These are phyloP conservation scores for Lentinula boryana DNA, from an alignment of 768 basidiomycete genomes.

Conservation along the genomic window DNA sequence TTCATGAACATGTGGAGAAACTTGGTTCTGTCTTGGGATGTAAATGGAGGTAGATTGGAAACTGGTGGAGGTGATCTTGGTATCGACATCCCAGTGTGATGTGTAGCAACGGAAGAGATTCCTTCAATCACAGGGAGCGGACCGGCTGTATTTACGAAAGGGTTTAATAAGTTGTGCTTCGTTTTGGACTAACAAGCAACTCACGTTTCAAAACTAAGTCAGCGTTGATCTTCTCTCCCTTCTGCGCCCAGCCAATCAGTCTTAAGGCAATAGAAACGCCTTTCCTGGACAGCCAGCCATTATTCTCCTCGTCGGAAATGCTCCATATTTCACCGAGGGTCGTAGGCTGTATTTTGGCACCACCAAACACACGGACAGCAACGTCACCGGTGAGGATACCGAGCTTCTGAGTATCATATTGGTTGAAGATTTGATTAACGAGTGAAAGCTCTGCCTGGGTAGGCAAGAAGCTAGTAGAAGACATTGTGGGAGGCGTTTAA, in stretches of 20 bases:
- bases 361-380: slow-evolving; percentile 81
- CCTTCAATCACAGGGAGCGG: slow-evolving; percentile 80
- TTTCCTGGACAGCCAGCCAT: slow-evolving; percentile 85
- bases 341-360: slow-evolving; percentile 72
- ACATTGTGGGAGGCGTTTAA: slow-evolving; percentile 24
- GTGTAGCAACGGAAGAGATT: slow-evolving; percentile 48
- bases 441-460: slow-evolving; percentile 49
- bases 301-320: slow-evolving; percentile 89
- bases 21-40: slow-evolving; percentile 77
- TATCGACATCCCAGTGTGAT: slow-evolving; percentile 51
- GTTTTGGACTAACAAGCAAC: slow-evolving; percentile 15
- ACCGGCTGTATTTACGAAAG: slow-evolving; percentile 51
- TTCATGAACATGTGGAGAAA: slow-evolving; percentile 75
- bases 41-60: slow-evolving; percentile 56
- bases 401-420: slow-evolving; percentile 71
- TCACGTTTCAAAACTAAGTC: slow-evolving; percentile 68
- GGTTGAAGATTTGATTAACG: slow-evolving; percentile 66
- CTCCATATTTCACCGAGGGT: slow-evolving; percentile 92
- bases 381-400: slow-evolving; percentile 87
- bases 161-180: slow-evolving; percentile 4
- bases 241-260: slow-evolving; percentile 90
- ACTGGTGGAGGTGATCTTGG: slow-evolving; percentile 56
- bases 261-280: slow-evolving; percentile 86
- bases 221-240: slow-evolving; percentile 61
- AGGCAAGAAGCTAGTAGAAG: slow-evolving; percentile 34